These are phyloP conservation scores for Lasiosphaeriaceae sp. DNA, from an alignment of 495 filamentous ascomycete genomes.

Conservation along the genomic window DNA sequence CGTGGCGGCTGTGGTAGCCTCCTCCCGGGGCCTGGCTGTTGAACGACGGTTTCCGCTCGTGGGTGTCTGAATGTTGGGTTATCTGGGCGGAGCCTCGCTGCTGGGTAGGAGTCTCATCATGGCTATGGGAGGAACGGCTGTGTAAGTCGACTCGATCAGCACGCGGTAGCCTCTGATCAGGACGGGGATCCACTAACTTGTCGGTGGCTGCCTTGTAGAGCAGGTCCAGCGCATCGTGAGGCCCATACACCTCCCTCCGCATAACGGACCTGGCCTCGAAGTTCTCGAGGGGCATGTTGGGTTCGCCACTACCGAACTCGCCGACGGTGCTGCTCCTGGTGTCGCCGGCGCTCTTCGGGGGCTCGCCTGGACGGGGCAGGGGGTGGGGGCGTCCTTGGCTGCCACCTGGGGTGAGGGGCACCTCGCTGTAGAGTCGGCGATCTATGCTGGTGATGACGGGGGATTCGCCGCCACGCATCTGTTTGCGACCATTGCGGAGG, in stretches of 20 bases:
- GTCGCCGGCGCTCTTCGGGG: constrained; percentile 24
- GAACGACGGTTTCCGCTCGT: constrained; percentile 16
- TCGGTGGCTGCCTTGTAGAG: constrained; percentile 67
- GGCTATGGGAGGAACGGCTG: constrained; percentile 23
- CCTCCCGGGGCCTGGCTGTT: constrained; percentile 12
- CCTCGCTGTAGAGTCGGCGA: constrained; percentile 41
- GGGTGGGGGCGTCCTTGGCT: constrained; percentile 56
- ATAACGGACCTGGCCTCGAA: constrained; percentile 60
- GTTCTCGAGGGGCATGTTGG: constrained; percentile 51
- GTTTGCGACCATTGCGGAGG: constrained; percentile 52
- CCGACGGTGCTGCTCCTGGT: constrained; percentile 33
- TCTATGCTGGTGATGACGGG: constrained; percentile 32
- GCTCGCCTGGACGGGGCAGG: constrained; percentile 46
- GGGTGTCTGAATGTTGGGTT: constrained; percentile 13
- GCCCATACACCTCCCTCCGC: constrained; percentile 59
- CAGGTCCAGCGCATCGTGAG: constrained; percentile 66
- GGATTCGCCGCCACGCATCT: constrained; percentile 37
- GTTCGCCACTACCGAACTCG: constrained; percentile 38
- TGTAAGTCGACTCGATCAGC: constrained; percentile 11
- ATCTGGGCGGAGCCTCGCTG: constrained; percentile 13
- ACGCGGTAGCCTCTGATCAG: constrained; percentile 7
- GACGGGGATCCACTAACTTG: constrained; percentile 36
- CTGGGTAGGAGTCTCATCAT: constrained; percentile 8
- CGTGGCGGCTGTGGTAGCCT: constrained; percentile 16
- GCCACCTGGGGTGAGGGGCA: constrained; percentile 61